A percentile compares a stretch with the other conserved stretches of the same genome.
Evolutionary conservation across 495 filamentous ascomycete species (phyloP).

Genomic region (Penicillium taxi): DNA sequence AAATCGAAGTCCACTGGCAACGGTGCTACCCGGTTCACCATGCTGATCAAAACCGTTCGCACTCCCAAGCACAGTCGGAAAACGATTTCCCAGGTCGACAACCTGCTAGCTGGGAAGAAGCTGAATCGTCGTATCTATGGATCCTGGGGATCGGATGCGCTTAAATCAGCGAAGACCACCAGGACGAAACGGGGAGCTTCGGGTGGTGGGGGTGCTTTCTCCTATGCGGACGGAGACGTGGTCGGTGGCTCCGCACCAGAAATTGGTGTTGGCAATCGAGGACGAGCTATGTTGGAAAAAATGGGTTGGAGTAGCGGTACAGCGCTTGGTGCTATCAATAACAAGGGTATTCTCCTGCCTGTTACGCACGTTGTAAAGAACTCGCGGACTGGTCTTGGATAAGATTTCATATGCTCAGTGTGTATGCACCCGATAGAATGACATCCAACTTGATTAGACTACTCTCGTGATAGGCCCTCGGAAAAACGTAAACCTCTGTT

Average conservation of each 20-base stretch:
- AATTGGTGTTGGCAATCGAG: slow-evolving; percentile 73
- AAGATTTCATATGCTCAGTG: too few relatives aligned
- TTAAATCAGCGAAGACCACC: slow-evolving; percentile 15
- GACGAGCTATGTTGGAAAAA: slow-evolving; percentile 85
- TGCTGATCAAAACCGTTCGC: slow-evolving; percentile 63
- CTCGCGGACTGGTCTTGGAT: slow-evolving; percentile 75
- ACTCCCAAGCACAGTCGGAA: slow-evolving; percentile 48
- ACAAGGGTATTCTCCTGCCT: slow-evolving; percentile 81
- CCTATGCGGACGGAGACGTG: slow-evolving; percentile 78
- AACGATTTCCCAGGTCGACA: slow-evolving; percentile 30
- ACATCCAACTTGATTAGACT: too few relatives aligned
- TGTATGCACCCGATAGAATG: too few relatives aligned
- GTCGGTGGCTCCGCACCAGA: slow-evolving; percentile 81
- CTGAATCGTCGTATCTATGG: slow-evolving; percentile 28
- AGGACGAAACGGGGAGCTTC: slow-evolving; percentile 33
- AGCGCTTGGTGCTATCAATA: slow-evolving; percentile 71
- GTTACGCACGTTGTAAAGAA: slow-evolving; percentile 85
- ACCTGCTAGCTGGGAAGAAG: slow-evolving; percentile 26
- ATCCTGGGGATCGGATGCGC: slow-evolving; percentile 18
- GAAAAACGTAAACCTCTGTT: too few relatives aligned
- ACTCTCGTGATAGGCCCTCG: too few relatives aligned
- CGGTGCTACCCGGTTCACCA: slow-evolving; percentile 63
- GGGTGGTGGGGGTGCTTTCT: slow-evolving; percentile 35
- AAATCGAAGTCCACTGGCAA: slow-evolving; percentile 79
- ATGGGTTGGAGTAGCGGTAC: slow-evolving; percentile 95